These are phyloP conservation scores for Triticum monococcum DNA, from an alignment of 176 grass and related monocot species.

Conservation along the genomic window DNA sequence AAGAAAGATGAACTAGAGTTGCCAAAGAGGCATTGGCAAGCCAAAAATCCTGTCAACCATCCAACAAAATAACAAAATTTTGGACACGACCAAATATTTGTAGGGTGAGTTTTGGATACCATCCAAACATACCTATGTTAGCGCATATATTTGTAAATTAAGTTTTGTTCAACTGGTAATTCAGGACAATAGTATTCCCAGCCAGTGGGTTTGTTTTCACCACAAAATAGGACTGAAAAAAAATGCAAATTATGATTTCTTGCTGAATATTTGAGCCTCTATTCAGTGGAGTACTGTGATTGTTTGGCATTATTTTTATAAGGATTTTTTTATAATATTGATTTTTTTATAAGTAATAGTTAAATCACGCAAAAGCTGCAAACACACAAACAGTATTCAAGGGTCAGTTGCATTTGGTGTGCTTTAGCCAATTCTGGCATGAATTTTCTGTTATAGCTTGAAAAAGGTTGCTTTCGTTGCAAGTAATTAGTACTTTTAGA, in stretches of 20 bases:
- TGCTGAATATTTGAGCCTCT: neutral
- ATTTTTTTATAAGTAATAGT: neutral
- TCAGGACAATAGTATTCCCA: neutral
- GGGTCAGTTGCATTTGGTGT: neutral
- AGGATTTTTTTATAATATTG: neutral
- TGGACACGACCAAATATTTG: neutral
- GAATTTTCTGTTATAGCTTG: neutral
- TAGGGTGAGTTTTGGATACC: neutral
- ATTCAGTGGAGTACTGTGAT: neutral
- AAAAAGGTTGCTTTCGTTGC: neutral
- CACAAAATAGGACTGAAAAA: neutral
- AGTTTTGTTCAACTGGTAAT: neutral
- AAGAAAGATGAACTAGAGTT: neutral
- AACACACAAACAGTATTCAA: neutral
- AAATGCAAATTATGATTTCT: constrained; percentile 16
- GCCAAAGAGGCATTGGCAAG: neutral
- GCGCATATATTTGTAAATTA: neutral
- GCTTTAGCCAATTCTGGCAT: neutral
- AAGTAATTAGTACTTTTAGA: neutral
- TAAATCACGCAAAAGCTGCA: neutral
- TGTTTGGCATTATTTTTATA: neutral
- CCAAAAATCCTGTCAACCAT: neutral
- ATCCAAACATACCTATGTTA: neutral
- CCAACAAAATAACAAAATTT: neutral
- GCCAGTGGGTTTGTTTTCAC: neutral